Base-by-base conservation (phyloP, 1,139 yeast genomes). In the Taiozyma sp. region DNA sequence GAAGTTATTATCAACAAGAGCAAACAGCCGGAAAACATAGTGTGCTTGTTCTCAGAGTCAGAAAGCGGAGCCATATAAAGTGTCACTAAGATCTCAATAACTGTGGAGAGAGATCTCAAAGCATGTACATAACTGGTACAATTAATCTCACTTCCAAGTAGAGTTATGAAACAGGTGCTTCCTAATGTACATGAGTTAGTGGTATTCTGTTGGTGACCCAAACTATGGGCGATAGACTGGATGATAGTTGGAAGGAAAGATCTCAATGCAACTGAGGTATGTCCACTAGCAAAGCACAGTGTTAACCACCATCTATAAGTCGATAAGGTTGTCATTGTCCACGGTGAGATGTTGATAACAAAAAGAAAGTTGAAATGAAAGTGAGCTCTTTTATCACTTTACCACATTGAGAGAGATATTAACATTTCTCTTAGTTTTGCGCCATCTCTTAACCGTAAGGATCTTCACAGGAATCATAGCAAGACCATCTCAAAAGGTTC, bases 171-270 rank as follows among this genome's bases (percentile, higher is more conserved):
- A 32, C 48, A 46, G 9, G 16, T 14, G n/a, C 29, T 29, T 19
- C 10, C 32, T 5, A 14, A 9, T 10, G 13, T 13, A 16, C 45
- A 43, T 16, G 8, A 2, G 3, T 29, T 9, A 5, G 19, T 22
- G 10, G 19, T 14, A 16, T 24, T 40, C 12, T 7, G 2, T 30
- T 23, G 10, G 9, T 29, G 48, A 19, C 45, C 48, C n/a, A 46
- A 19, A 4, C 23, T n/a, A 32, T 41, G 41, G 8, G 45, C 34
- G 8, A 24, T 41, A n/a, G 48, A 32, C 23, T 46, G 48, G n/a
- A 46, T 32, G 4, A 46, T 24, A 4, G n/a, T 16, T 5, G 48
- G 48, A 8, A 46, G 9, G n/a, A 40, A 46, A 12, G 48, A 41
- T 32, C 48, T 16, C 9, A 46, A 27, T 10, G 43, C 24, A 7